Conservation (phyloP, 129 eudicot species). For the Erigeron canadensis region DNA sequence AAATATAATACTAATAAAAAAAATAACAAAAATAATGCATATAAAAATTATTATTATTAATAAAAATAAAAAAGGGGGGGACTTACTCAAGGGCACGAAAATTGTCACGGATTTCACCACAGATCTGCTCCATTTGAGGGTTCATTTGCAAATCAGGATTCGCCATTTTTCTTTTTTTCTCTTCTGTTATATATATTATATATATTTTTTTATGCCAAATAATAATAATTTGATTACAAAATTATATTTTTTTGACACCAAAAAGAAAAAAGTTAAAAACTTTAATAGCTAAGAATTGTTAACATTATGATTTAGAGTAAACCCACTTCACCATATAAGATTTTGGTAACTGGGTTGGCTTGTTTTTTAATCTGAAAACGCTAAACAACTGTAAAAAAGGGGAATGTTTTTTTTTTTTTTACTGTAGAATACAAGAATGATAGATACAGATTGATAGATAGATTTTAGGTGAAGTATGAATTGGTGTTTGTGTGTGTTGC, state of each 20-base stretch:
- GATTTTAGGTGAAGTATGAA: slow-evolving; percentile 16
- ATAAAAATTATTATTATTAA: neutral
- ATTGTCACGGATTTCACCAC: slow-evolving; percentile 89
- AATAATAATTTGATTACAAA: slow-evolving; percentile 21
- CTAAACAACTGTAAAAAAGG: neutral
- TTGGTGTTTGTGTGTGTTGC: neutral
- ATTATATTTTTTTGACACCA: neutral
- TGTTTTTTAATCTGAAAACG: neutral
- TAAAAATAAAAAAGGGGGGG: neutral
- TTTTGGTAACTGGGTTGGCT: neutral
- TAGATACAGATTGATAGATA: neutral
- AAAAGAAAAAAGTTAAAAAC: neutral
- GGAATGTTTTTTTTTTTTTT: neutral
- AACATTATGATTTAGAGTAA: slow-evolving; percentile 15
- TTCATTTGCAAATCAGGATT: slow-evolving; percentile 66
- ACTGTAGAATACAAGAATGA: neutral
- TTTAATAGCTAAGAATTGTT: neutral
- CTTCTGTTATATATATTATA: too few species aligned
- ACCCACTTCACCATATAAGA: slow-evolving; percentile 17
- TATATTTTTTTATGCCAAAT: too few species aligned
- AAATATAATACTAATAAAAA: neutral
- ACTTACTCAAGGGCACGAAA: slow-evolving; percentile 88
- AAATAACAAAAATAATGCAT: slow-evolving; percentile 6
- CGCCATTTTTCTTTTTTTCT: slow-evolving; percentile 31
- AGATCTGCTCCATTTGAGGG: slow-evolving; percentile 98